phyloP scores from a whole-genome alignment of 345 rosid genomes.

The Gossypium mustelinum region DNA sequence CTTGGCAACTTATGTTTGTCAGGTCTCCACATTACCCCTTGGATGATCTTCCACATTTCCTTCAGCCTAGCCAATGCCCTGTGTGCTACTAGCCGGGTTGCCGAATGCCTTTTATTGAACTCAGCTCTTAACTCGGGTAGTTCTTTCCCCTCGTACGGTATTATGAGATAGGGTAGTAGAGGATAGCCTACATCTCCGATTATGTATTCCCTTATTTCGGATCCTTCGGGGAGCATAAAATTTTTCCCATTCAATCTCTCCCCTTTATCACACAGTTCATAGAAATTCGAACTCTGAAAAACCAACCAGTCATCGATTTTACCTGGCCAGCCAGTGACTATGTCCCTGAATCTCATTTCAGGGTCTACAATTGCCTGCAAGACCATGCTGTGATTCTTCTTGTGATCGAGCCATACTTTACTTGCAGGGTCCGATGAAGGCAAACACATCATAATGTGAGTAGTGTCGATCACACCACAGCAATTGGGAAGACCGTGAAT shows the following conservation, averaged over 20 bases:
- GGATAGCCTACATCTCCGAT: slow-evolving; percentile 57
- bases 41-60: slow-evolving; percentile 56
- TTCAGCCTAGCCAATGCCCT: slow-evolving; percentile 50
- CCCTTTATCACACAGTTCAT: slow-evolving; percentile 38
- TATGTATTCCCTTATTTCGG: slow-evolving; percentile 51
- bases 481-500: slow-evolving; percentile 58
- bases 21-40: slow-evolving; percentile 64
- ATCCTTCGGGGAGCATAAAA: slow-evolving; percentile 33
- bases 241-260: slow-evolving; percentile 45
- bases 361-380: slow-evolving; percentile 59
- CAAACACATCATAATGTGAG: slow-evolving; percentile 51
- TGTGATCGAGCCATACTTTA: slow-evolving; percentile 46
- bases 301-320: slow-evolving; percentile 40
- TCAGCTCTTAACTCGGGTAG: slow-evolving; percentile 31
- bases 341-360: slow-evolving; percentile 55
- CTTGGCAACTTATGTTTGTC: slow-evolving; percentile 57
- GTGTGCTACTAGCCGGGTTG: slow-evolving; percentile 43
- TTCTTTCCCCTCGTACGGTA: slow-evolving; percentile 45
- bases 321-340: slow-evolving; percentile 74
- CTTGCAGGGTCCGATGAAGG: slow-evolving; percentile 41
- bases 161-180: slow-evolving; percentile 52
- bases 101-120: slow-evolving; percentile 44
- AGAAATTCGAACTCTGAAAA: slow-evolving; percentile 45
- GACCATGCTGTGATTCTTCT: slow-evolving; percentile 58
- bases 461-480: slow-evolving; percentile 53